phyloP scores from a whole-genome alignment of 1,284 basidiomycete species.

The Fomitopsis betulina region DNA sequence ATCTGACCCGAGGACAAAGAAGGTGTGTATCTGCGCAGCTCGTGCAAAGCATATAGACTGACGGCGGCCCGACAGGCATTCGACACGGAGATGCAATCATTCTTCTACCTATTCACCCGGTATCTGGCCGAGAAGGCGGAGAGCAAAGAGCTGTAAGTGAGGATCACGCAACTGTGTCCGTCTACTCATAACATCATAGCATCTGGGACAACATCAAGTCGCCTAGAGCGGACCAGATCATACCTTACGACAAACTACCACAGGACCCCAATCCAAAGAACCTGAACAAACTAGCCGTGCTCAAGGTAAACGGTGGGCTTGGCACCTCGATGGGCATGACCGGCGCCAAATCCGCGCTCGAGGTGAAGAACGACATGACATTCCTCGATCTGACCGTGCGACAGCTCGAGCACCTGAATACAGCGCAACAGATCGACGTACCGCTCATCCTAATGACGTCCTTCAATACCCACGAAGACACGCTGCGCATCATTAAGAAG shows the following conservation, averaged over 20 bases:
- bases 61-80: constrained; percentile 61
- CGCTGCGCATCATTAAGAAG: constrained; percentile 97
- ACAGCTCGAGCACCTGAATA: constrained; percentile 90
- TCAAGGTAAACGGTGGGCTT: constrained; percentile 99
- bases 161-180: constrained; percentile 27
- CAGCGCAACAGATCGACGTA: constrained; percentile 70
- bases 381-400: constrained; percentile 96
- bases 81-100: constrained; percentile 96
- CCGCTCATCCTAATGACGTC: constrained; percentile 99
- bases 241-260: constrained; percentile 77
- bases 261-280: constrained; percentile 59
- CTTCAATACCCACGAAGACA: constrained; percentile 98
- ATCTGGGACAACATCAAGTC: constrained; percentile 98
- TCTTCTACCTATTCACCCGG: constrained; percentile 98
- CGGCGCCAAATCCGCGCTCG: constrained; percentile 84
- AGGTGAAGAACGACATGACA: constrained; percentile 96
- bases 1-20: constrained; percentile 73
- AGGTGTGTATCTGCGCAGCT: constrained; percentile 47
- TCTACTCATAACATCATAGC: constrained; percentile 35
- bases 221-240: constrained; percentile 87
- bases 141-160: constrained; percentile 79
- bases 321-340: constrained; percentile 98
- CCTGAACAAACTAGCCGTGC: constrained; percentile 92
- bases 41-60: not conserved
- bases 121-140: constrained; percentile 94